Percentiles rank a stretch among this genome's conserved stretches.
Conservation (phyloP, 306 rosid genomes). For the Glycine tomentella region DNA sequence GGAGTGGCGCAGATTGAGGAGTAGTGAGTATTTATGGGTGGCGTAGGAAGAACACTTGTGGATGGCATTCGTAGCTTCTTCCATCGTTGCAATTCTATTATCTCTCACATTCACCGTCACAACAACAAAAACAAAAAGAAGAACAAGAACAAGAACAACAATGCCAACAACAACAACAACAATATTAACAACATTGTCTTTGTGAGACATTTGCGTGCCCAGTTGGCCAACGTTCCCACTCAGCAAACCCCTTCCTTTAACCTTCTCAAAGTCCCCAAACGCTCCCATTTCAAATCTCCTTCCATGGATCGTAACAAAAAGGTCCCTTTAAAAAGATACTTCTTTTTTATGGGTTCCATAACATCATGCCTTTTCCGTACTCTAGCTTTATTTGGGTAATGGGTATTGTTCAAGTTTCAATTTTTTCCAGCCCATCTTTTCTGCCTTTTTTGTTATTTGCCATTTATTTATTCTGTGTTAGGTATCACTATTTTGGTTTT, state of each 20-base stretch:
- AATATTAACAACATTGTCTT: not conserved
- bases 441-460: slow-evolving; percentile 32
- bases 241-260: slow-evolving; percentile 39
- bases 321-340: slow-evolving; percentile 19
- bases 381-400: not conserved
- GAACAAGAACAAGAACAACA: not conserved
- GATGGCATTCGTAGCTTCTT: slow-evolving; percentile 49
- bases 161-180: not conserved
- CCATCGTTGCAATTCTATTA: slow-evolving; percentile 42
- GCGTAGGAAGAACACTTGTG: slow-evolving; percentile 46
- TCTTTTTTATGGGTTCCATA: not conserved
- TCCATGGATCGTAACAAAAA: slow-evolving; percentile 52
- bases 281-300: slow-evolving; percentile 34
- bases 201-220: slow-evolving; percentile 22
- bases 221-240: not conserved
- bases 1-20: slow-evolving; percentile 50
- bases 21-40: slow-evolving; percentile 42
- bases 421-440: not conserved
- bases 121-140: not conserved
- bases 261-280: slow-evolving; percentile 41
- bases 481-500: slow-evolving; percentile 16
- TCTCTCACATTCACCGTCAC: slow-evolving; percentile 16
- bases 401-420: slow-evolving; percentile 28
- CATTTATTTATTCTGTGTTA: not conserved
- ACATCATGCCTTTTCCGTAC: slow-evolving; percentile 13